Evolutionary conservation across 331 rosid species (phyloP), one percentile per base, ranked within the genome.

Genomic region (Pyracantha coccinea): DNA sequence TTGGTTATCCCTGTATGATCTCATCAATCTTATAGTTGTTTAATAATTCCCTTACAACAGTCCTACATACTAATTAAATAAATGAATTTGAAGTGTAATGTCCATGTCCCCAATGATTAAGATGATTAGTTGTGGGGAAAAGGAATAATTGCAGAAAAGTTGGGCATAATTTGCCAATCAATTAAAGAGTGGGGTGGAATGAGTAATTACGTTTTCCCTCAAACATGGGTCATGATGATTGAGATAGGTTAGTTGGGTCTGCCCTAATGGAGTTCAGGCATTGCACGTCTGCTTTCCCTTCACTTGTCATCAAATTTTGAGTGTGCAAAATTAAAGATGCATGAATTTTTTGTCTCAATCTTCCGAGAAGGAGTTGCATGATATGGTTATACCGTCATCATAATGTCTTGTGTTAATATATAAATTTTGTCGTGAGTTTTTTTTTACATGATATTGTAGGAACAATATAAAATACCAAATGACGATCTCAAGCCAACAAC

Each of bases 81-180:
- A 10, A 57, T 7, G 12, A 57, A 57, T 21, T 21, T 57, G 6
- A 21, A 57, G 16, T 21, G 62, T 14, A 19, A 14, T 5, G 33
- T 24, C 33, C 7, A 60, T 25, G 32, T 60, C 32, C 17, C 17
- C 66, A 13, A 24, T 25, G 33, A 60, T 60, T 16, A 77, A 74
- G 79, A 83, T 77, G 71, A 73, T 35, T 50, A 75, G 24, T 28
- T 35, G 79, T 75, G 57, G 81, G 66, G 23, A 25, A 58, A 77
- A 20, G 76, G 75, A 16, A 54, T 66, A 32, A 25, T 12, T 50
- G 71, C 4, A 38, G 4, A 76, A 75, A 77, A 68, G 80, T 24
- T 32, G 52, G 80, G 80, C 64, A 87, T 82, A 69, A 85, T 84
- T 79, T 69, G 58, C 21, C 81, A 81, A 88, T 83, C 71, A 50